Percentiles rank a stretch among this genome's conserved stretches.
Conservation (phyloP, 192 early-diverging fungal species). For the Pecoramyces ruminantium region DNA sequence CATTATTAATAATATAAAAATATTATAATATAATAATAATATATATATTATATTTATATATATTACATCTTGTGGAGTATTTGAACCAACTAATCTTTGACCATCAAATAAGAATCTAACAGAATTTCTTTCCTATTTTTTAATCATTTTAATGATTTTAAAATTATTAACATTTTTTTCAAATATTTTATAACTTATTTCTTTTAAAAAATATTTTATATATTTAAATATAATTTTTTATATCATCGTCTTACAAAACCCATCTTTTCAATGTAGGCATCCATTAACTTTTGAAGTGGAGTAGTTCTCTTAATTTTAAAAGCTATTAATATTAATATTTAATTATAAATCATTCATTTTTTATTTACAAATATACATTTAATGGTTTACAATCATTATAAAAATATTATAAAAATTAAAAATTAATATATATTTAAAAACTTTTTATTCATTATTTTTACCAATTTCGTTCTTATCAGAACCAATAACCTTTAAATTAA, state of each 20-base stretch:
- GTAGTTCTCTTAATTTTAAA: slow-evolving; percentile 95
- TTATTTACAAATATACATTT: no score
- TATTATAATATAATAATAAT: no score
- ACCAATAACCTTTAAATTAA: slow-evolving; percentile 82
- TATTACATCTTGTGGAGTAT: slow-evolving; percentile 69
- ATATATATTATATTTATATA: background rate
- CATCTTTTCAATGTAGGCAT: slow-evolving; percentile 76
- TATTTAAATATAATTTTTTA: no score
- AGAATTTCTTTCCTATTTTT: slow-evolving; percentile 36
- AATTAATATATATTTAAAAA: no score
- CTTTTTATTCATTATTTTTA: slow-evolving; percentile 24
- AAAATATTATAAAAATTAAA: no score
- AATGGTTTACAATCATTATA: no score
- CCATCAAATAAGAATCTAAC: slow-evolving; percentile 91
- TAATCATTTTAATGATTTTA: background rate
- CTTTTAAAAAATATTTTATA: no score
- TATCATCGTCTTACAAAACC: slow-evolving; percentile 26
- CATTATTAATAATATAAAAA: no score
- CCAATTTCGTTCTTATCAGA: slow-evolving; percentile 31
- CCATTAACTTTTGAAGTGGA: slow-evolving; percentile 81
- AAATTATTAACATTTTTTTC: no score
- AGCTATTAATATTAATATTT: slow-evolving; percentile 30
- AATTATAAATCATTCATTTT: no score
- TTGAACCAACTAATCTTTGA: slow-evolving; percentile 52
- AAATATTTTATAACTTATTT: no score